Evolutionary conservation across 2,329 filamentous ascomycete species (phyloP), one percentile per base, ranked within the genome.

Genomic region (Sarocladium strictum): DNA sequence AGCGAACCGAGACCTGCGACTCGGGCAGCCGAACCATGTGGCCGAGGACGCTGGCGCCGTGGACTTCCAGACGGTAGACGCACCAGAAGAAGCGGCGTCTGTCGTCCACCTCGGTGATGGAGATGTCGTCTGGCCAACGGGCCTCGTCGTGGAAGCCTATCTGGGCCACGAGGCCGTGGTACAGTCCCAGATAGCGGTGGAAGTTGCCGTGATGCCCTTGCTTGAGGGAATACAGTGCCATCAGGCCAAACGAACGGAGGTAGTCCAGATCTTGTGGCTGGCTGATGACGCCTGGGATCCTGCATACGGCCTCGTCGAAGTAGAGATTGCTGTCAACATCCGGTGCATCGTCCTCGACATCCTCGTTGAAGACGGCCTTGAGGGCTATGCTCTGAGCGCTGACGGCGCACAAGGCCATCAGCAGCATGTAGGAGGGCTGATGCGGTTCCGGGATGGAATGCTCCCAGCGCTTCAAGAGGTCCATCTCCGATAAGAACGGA

Each of bases 41-140:
- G 12, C 60, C 61, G 24, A 60, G 33, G n/a, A 62, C 60, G n/a
- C 57, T 55, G 2, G 61, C 58, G 4, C 54, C 55, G 49, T 62
- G 61, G 19, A 62, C 54, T 45, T 62, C 61, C 29, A 62, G 56
- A 11, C 60, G 59, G 40, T 62, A 61, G 33, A 62, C 55, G 43
- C 43, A 54, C 61, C 61, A 62, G 50, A 54, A 62, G 15, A 62
- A 27, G n/a, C 61, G 58, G 10, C 60, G 35, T 12, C 60, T n/a
- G 14, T 57, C 55, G 17, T 62, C 60, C 3, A 17, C 27, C 6
- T 62, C 60, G 40, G 50, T 54, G 4, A 33, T 33, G 0, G 49
- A 41, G 12, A 57, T 58, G 3, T 54, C 32, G 2, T 1, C 7
- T 1, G 60, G 60, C 61, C 61, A 62, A 11, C 58, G 54, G 2